Base-by-base conservation (phyloP, 768 basidiomycete genomes). In the Hebeloma cylindrosporum region DNA sequence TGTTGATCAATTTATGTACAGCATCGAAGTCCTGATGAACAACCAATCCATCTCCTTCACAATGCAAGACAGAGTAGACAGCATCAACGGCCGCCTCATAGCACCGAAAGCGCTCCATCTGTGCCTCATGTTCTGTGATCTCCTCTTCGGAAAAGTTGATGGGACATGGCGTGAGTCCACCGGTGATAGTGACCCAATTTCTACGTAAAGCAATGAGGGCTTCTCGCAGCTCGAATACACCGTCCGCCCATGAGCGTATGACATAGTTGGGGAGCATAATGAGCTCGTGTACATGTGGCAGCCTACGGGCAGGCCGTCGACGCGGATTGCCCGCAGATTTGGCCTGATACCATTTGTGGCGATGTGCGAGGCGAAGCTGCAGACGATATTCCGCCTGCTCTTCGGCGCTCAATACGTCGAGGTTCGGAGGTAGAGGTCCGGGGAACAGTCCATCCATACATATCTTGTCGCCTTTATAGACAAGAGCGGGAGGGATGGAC, bases 391-490 rank as follows among this genome's bases (percentile, higher is more conserved):
- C 11, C 11, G 31, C 44, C 30, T 45, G 48, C 25, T 50, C 43
- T 14, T 45, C 44, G 4, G 32, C 26, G 29, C 21, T 20, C 14
- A 46, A 41, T 20, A 22, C 29, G 29, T n/a, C 29, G 20, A 51
- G 39, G 11, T 46, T 39, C 7, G 18, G 26, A 28, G 48, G 48
- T n/a, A n/a, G 17, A 41, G 38, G 28, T 45, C 11, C 11, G 37
- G 48, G 8, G 45, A 16, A 17, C 14, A 13, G 23, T 22, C 18
- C 21, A 25, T 36, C 41, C 26, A 45, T 33, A 14, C 16, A 18
- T 21, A 56, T 49, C 28, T 36, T 38, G 39, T 51, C 43, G 14
- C 53, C 56, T 11, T 40, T 22, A 23, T 55, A 55, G 9, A 31
- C 29, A 39, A 58, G 30, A 10, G 34, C 41, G 25, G 39, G 29